A percentile compares a stretch with the other conserved stretches of the same genome.
Conservation (phyloP, 352 stramenopile species). For the Phytophthora tentaculata region DNA sequence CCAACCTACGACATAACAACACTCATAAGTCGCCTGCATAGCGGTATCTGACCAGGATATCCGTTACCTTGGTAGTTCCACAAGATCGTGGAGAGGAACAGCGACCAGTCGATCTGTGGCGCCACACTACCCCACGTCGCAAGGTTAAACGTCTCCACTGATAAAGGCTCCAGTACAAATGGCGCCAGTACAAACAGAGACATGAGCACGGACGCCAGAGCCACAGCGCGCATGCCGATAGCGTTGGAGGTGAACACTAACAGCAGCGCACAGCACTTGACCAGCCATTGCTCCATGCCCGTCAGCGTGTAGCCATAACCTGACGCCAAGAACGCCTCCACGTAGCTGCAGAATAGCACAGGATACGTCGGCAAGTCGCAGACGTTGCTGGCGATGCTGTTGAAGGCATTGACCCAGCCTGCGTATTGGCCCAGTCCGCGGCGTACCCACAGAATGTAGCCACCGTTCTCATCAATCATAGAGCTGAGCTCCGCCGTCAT, state of each 20-base stretch:
- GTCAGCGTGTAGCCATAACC: constrained; percentile 63
- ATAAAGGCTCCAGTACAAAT: constrained; percentile 81
- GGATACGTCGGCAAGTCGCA: constrained; percentile 87
- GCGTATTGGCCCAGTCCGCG: constrained; percentile 80
- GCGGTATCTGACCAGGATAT: background rate
- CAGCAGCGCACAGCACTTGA: constrained; percentile 74
- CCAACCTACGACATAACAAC: constrained; percentile 47
- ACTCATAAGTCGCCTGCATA: background rate
- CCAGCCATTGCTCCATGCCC: constrained; percentile 62
- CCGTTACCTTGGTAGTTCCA: constrained; percentile 84
- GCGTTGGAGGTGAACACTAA: constrained; percentile 77
- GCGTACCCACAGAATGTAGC: constrained; percentile 89
- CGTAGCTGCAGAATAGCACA: constrained; percentile 86
- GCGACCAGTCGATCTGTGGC: constrained; percentile 77
- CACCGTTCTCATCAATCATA: constrained; percentile 88
- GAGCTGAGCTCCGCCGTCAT: constrained; percentile 87
- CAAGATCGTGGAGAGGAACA: constrained; percentile 88
- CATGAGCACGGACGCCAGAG: constrained; percentile 78
- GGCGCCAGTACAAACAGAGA: constrained; percentile 83
- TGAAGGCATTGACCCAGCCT: constrained; percentile 87
- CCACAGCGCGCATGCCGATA: constrained; percentile 80
- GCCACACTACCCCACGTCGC: constrained; percentile 74
- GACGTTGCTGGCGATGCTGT: constrained; percentile 85
- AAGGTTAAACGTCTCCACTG: constrained; percentile 74
- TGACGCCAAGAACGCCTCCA: constrained; percentile 77